Evolutionary conservation across 208 protist genomes (phyloP).

Genomic region (Tritrichomonas musculus): DNA sequence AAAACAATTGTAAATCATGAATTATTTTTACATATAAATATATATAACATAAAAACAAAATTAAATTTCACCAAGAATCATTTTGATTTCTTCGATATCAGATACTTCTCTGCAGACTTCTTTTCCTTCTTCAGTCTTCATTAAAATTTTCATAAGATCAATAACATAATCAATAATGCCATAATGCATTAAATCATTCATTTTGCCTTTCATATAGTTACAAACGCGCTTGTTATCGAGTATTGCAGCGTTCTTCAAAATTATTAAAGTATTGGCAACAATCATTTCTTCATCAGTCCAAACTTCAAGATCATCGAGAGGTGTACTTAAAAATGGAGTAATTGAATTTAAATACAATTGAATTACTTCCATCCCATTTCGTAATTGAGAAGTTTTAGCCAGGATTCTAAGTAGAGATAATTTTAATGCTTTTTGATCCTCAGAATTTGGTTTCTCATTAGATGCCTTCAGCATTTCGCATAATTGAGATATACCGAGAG

Average conservation of each 20-base stretch:
- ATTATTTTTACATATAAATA: too few species aligned
- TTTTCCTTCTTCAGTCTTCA: not conserved
- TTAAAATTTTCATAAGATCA: not conserved
- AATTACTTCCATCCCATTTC: not conserved
- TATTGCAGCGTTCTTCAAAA: not conserved
- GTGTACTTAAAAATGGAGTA: not conserved
- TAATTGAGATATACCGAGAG: not conserved
- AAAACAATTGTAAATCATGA: too few species aligned
- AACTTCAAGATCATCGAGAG: not conserved
- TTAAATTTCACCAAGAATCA: too few species aligned
- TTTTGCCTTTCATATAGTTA: not conserved
- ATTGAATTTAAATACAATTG: not conserved
- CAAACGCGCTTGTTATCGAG: not conserved
- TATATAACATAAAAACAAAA: too few species aligned
- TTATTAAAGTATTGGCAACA: not conserved
- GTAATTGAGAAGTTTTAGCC: not conserved
- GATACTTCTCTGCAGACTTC: not conserved
- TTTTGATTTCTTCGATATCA: not conserved
- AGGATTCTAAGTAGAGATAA: not conserved
- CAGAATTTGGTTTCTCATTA: not conserved
- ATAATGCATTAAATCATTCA: not conserved
- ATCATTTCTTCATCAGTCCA: not conserved
- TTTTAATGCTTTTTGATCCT: too few species aligned
- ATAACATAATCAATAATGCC: constrained; percentile 9
- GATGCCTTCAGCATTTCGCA: not conserved